Evolutionary conservation across 352 stramenopile species (phyloP), one percentile per base, ranked within the genome.

Genomic region (Phytophthora aleatoria): DNA sequence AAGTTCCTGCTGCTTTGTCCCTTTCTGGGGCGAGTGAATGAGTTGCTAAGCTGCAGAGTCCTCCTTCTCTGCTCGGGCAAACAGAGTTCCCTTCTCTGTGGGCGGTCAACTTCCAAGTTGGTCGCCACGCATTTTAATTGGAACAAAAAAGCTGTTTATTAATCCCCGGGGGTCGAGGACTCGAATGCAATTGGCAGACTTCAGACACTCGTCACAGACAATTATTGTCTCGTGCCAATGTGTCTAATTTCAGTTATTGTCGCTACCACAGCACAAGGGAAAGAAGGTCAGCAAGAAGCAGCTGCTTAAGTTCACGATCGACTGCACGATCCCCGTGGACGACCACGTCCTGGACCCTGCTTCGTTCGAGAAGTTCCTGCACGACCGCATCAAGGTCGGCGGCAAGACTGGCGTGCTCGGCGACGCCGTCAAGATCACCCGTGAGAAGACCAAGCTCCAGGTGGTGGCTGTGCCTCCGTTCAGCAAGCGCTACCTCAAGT

Each of bases 281-380:
- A 94, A 96, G 85, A 95, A 92, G 80, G 71, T 93, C 54, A 77
- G 81, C 72, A 96, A 96, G 84, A 96, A 96, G 85, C 72, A 92
- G 63, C 57, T 93, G 48, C 81, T 96, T 28, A 97, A 96, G 87
- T 98, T 97, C 80, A 96, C 90, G 55, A 94, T 98, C 71, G 92
- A 98, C 79, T 97, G 91, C 83, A 97, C 90, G 51, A 90, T 97
- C 63, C 98, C 98, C 48, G 97, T 99, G 33, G 96, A 99, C 67
- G 98, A 99, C 85, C 97, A 99, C 68, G 97, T 99, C 43, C 83
- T 99, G 52, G 98, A 99, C 84, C 88, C 98, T 31, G 95, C 95
- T 2, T 98, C 95, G 64, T 99, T 99, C 83, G 97, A 99, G 90
- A 99, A 99, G 84, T 99, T 99, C 87, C 83, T 99, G 38, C 93